Conservation (phyloP, 768 basidiomycete genomes). For the Albatrellus ellisii region DNA sequence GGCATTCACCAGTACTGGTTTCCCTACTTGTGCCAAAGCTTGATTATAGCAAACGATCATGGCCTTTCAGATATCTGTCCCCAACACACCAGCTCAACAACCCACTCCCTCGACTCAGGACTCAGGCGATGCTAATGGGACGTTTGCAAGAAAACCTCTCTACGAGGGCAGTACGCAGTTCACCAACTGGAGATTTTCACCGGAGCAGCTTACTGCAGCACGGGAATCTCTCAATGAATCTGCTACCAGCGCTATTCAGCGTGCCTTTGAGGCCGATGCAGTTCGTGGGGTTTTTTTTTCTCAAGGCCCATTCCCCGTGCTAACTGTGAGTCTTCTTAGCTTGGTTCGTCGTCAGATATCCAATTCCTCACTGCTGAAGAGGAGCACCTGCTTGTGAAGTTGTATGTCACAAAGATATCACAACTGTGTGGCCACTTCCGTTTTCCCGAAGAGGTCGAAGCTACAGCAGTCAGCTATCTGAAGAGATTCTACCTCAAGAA, state of each 20-base stretch:
- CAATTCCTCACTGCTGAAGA: slow-evolving; percentile 72
- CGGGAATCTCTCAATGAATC: slow-evolving; percentile 59
- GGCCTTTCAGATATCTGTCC: too few relatives aligned
- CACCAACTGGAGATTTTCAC: slow-evolving; percentile 83
- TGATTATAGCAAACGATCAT: too few relatives aligned
- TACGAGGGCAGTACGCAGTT: slow-evolving; percentile 76
- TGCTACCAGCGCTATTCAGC: slow-evolving; percentile 65
- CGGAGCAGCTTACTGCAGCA: slow-evolving; percentile 42
- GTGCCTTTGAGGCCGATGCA: slow-evolving; percentile 68
- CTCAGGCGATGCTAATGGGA: too few relatives aligned
- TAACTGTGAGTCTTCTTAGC: slow-evolving; percentile 23
- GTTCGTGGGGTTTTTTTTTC: slow-evolving; percentile 28
- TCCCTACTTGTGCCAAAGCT: too few relatives aligned
- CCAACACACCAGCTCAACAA: too few relatives aligned
- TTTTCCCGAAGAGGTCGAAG: slow-evolving; percentile 87
- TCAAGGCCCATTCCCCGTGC: background rate
- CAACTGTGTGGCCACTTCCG: slow-evolving; percentile 76
- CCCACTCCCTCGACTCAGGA: too few relatives aligned
- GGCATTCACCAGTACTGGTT: too few relatives aligned
- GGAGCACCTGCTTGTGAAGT: slow-evolving; percentile 78
- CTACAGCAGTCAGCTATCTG: slow-evolving; percentile 83
- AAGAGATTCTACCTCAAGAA: slow-evolving; percentile 97
- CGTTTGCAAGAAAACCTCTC: slow-evolving; percentile 33
- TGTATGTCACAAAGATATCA: slow-evolving; percentile 79
- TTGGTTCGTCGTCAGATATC: slow-evolving; percentile 58